phyloP scores from a whole-genome alignment of 2,329 filamentous ascomycete genomes.

The Septoria petroselini region DNA sequence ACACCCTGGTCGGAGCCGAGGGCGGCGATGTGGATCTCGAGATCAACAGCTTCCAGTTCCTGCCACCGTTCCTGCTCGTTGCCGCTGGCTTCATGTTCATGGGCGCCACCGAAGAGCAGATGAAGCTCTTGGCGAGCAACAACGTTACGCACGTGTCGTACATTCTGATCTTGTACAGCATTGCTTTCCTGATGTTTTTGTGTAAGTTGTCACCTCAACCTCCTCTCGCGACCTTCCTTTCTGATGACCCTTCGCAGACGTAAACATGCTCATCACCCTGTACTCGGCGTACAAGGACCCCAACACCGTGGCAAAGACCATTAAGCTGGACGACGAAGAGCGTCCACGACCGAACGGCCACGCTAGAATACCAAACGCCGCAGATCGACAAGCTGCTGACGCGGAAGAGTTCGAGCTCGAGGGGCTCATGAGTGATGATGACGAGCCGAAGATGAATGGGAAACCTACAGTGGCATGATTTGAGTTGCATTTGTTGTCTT shows the following conservation, averaged over 20 bases:
- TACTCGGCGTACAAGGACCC: slow-evolving; percentile 65
- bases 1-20: slow-evolving; percentile 36
- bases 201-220: slow-evolving; percentile 51
- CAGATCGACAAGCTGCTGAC: slow-evolving; percentile 64
- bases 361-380: slow-evolving; percentile 39
- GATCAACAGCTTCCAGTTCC: slow-evolving; percentile 51
- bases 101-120: slow-evolving; percentile 96
- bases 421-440: slow-evolving; percentile 83
- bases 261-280: slow-evolving; percentile 78
- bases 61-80: slow-evolving; percentile 62
- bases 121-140: slow-evolving; percentile 69
- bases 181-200: slow-evolving; percentile 87
- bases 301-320: slow-evolving; percentile 36
- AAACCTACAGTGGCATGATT: slow-evolving; percentile 9
- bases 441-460: slow-evolving; percentile 48
- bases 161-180: slow-evolving; percentile 83
- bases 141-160: slow-evolving; percentile 87
- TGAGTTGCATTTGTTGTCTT: neutral
- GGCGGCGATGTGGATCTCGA: slow-evolving; percentile 36
- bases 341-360: slow-evolving; percentile 44
- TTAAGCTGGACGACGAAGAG: slow-evolving; percentile 37
- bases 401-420: slow-evolving; percentile 93
- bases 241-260: slow-evolving; percentile 49
- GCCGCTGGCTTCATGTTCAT: slow-evolving; percentile 95
- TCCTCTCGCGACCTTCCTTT: neutral